Base-by-base conservation (phyloP, 306 rosid genomes). In the Lagenaria siceraria region DNA sequence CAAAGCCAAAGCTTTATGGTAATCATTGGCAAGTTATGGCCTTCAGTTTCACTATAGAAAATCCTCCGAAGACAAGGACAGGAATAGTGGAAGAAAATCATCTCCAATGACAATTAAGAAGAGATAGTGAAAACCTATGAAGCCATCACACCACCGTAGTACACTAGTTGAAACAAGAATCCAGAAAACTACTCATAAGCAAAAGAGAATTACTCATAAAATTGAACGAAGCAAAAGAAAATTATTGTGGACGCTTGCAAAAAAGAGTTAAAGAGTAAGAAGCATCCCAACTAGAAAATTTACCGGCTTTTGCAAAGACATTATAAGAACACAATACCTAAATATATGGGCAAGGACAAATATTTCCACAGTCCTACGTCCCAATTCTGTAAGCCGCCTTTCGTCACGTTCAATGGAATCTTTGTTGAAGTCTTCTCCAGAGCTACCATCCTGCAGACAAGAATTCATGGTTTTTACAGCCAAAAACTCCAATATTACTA, bases 341-440 rank as follows among this genome's bases (percentile, higher is more conserved):
- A 88, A 96, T 69, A 96, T 90, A 82, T 96, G 98, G 24, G 92
- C 94, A 84, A 96, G 98, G 81, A 90, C 96, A 90, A 92, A 96
- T 86, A 96, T 96, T 86, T 96, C 99, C 78, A 96, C 93, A 85
- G 98, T 96, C 83, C 97, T 92, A 38, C 98, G 97, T 69, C 99
- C 99, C 84, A 96, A 82, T 85, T 96, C 98, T 21, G 98, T 92
- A 64, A 96, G 97, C 76, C 93, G 97, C 83, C 96, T 88, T 88
- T 96, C 98, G 85, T 92, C 99, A 22, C 92, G 97, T 85, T 92
- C 98, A 63, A 87, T 86, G 80, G 99, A 90, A 86, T 96, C 99
- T 80, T 92, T 96, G 82, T 88, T 90, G 79, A 92, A 90, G 82
- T 92, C 99, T 85, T 96, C 99, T 63, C 99, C 99, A 18, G 97